A percentile compares a stretch with the other conserved stretches of the same genome.
These are phyloP conservation scores for Coniella vitis DNA, from an alignment of 2,329 filamentous ascomycete species.

Conservation along the genomic window DNA sequence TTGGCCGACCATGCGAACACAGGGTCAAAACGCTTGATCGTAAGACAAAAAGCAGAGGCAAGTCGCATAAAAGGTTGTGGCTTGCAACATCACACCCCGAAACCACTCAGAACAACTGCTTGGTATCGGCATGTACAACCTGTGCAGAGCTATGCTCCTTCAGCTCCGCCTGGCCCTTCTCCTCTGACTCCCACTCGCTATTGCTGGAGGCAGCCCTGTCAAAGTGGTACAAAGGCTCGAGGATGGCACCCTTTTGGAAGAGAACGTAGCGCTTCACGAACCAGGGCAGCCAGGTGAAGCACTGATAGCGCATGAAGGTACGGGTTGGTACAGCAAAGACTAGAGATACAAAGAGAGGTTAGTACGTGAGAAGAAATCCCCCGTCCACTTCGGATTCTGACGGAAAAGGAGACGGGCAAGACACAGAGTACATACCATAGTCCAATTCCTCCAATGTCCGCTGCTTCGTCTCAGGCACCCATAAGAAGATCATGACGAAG, in stretches of 20 bases:
- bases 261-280: slow-evolving; percentile 53
- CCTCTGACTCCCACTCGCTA: slow-evolving; percentile 7
- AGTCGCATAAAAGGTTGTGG: too few species aligned
- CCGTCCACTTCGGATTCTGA: not conserved
- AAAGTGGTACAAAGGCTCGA: slow-evolving; percentile 38
- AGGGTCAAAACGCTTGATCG: too few species aligned
- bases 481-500: slow-evolving; percentile 49
- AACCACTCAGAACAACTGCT: not conserved
- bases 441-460: slow-evolving; percentile 49
- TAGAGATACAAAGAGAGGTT: not conserved
- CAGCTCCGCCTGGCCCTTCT: not conserved
- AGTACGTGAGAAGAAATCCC: not conserved
- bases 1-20: too few species aligned
- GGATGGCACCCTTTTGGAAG: slow-evolving; percentile 34
- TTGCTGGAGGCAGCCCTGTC: slow-evolving; percentile 16
- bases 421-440: slow-evolving; percentile 24
- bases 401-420: not conserved
- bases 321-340: slow-evolving; percentile 54
- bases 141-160: not conserved
- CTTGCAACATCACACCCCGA: too few species aligned
- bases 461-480: slow-evolving; percentile 51
- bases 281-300: slow-evolving; percentile 49
- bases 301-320: slow-evolving; percentile 51
- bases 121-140: not conserved
- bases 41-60: too few species aligned